Conservation (phyloP, 352 stramenopile genomes). For the Phytophthora podocarpi region DNA sequence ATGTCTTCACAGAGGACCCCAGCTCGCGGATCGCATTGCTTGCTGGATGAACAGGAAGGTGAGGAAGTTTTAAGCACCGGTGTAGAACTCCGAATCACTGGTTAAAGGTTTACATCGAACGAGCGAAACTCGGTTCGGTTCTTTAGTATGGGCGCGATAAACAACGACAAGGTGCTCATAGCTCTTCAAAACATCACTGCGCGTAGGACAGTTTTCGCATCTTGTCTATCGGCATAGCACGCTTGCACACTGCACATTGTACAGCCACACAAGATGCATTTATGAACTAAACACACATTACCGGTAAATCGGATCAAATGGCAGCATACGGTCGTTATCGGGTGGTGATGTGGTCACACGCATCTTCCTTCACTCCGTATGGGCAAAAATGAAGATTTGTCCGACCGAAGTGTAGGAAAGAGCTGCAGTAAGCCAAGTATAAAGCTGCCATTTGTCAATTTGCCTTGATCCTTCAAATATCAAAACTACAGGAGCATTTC, state of each 20-base stretch:
- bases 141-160: background rate
- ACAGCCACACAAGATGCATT: background rate
- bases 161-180: no score
- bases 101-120: no score
- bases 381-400: conserved; percentile 23
- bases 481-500: background rate
- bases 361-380: conserved; percentile 21
- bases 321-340: conserved; percentile 5
- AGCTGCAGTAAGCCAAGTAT: background rate
- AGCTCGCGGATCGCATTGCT: no score
- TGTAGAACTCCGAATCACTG: no score
- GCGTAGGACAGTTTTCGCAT: background rate
- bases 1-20: no score
- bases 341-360: conserved; percentile 1
- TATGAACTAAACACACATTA: background rate
- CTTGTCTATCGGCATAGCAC: conserved; percentile 3
- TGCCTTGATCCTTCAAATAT: no score
- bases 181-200: conserved; percentile 1
- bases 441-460: conserved; percentile 14
- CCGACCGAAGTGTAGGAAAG: background rate
- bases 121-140: no score
- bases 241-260: background rate
- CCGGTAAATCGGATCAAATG: conserved; percentile 2
- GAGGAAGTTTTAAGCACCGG: no score
- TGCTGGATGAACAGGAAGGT: no score